Percentiles rank a stretch among this genome's conserved stretches.
These are phyloP conservation scores for Agarophyton chilense DNA, from an alignment of 23 red algal genomes.

Conservation along the genomic window DNA sequence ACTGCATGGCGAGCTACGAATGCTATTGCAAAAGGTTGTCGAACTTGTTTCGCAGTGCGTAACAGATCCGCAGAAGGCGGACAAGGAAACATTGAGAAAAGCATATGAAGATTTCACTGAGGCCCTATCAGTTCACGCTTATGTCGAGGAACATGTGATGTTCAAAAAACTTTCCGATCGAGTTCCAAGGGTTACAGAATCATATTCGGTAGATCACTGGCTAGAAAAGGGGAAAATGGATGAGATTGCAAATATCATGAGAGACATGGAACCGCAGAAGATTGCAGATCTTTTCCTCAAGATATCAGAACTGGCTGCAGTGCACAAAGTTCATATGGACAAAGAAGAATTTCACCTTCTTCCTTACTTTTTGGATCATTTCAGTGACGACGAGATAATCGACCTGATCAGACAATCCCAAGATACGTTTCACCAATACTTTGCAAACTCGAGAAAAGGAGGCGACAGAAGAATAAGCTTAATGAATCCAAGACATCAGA, in stretches of 20 bases:
- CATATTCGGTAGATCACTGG: slow-evolving; percentile 68
- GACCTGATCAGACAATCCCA: slow-evolving; percentile 60
- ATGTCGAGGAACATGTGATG: slow-evolving; percentile 74
- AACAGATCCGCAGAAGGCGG: slow-evolving; percentile 26
- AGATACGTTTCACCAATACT: slow-evolving; percentile 44
- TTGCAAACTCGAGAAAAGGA: not conserved
- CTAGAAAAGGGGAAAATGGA: slow-evolving; percentile 59
- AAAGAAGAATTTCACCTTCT: slow-evolving; percentile 79
- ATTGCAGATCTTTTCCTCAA: slow-evolving; percentile 74
- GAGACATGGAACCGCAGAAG: slow-evolving; percentile 60
- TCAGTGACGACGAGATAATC: slow-evolving; percentile 60
- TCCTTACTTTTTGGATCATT: slow-evolving; percentile 74
- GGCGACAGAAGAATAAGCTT: slow-evolving; percentile 39
- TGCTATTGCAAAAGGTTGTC: slow-evolving; percentile 53
- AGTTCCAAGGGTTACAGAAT: slow-evolving; percentile 64
- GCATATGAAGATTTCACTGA: slow-evolving; percentile 69
- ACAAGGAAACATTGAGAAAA: slow-evolving; percentile 55
- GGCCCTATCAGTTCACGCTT: slow-evolving; percentile 65
- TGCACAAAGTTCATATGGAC: slow-evolving; percentile 63
- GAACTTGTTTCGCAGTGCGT: slow-evolving; percentile 70
- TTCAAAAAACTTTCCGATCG: slow-evolving; percentile 59
- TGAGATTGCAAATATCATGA: slow-evolving; percentile 68
- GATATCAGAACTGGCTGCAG: slow-evolving; percentile 48
- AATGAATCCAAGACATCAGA: slow-evolving; percentile 70
- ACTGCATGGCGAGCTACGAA: slow-evolving; percentile 57